A percentile compares a stretch with the other conserved stretches of the same genome.
These are phyloP conservation scores for Dactylorhiza incarnata DNA, from an alignment of 106 monocot genomes.

Conservation along the genomic window DNA sequence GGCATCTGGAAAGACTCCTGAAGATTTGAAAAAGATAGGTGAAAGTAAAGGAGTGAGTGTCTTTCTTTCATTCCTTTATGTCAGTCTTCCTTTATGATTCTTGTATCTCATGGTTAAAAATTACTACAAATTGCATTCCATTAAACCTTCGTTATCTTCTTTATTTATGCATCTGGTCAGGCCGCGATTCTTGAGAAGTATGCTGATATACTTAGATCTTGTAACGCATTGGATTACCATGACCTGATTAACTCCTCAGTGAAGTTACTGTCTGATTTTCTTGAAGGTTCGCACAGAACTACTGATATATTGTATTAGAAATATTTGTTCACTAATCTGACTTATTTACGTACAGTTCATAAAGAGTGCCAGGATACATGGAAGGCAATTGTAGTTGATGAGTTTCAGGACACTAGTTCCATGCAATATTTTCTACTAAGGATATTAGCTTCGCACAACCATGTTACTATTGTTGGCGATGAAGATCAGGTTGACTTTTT, in stretches of 20 bases:
- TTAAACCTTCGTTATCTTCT: background rate
- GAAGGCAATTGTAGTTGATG: constrained; percentile 94
- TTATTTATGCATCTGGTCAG: constrained; percentile 26
- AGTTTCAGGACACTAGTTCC: constrained; percentile 96
- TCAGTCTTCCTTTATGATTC: background rate
- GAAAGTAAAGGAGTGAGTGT: constrained; percentile 61
- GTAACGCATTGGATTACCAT: constrained; percentile 92
- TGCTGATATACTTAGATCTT: constrained; percentile 59
- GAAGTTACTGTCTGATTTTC: constrained; percentile 66
- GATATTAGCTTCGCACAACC: constrained; percentile 68
- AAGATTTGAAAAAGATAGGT: constrained; percentile 53
- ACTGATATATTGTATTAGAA: background rate
- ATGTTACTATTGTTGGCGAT: constrained; percentile 81
- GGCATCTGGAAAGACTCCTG: constrained; percentile 73
- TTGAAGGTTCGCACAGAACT: constrained; percentile 50
- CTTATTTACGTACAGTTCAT: constrained; percentile 34
- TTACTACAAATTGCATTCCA: background rate
- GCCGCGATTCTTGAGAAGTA: constrained; percentile 67
- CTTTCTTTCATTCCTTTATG: background rate
- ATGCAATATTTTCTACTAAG: constrained; percentile 83
- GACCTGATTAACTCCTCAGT: constrained; percentile 87
- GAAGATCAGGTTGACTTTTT: constrained; percentile 69
- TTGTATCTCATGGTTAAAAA: background rate
- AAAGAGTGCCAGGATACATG: constrained; percentile 57
- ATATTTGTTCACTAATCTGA: constrained; percentile 1